A percentile compares a stretch with the other conserved stretches of the same genome.
Conservation (phyloP, 2,329 filamentous ascomycete genomes). For the Atkinsonella texensis region DNA sequence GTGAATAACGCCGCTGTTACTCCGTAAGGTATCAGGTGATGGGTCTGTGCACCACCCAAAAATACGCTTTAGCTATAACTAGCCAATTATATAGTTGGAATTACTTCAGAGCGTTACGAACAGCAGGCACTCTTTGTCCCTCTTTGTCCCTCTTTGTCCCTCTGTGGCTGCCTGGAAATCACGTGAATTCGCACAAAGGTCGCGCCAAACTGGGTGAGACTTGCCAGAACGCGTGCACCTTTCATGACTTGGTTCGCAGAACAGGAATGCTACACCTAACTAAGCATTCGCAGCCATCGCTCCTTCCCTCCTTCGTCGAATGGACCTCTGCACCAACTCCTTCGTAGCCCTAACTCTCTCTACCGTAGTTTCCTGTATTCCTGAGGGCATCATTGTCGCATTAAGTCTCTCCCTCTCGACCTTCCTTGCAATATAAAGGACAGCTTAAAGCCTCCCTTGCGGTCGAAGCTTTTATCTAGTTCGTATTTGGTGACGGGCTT, state of each 20-base stretch:
- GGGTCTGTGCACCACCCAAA: too few species aligned
- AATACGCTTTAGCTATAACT: too few species aligned
- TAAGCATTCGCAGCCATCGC: background rate
- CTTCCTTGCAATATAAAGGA: background rate
- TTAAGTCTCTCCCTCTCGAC: background rate
- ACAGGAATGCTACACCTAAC: background rate
- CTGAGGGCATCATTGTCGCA: background rate
- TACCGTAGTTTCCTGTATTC: too few species aligned
- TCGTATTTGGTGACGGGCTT: background rate
- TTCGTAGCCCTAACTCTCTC: too few species aligned
- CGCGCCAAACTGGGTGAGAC: constrained; percentile 14
- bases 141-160: background rate
- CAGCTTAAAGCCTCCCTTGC: background rate
- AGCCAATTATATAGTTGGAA: too few species aligned
- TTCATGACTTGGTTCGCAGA: constrained; percentile 5
- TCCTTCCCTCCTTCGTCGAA: background rate
- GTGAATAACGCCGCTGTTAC: too few species aligned
- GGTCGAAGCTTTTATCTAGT: background rate
- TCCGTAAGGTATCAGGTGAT: too few species aligned
- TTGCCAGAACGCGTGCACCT: constrained; percentile 11
- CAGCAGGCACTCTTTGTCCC: background rate
- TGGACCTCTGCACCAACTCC: background rate
- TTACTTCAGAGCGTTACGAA: too few species aligned
- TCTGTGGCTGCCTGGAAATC: constrained; percentile 20
- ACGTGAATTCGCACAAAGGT: constrained; percentile 25